A percentile compares a stretch with the other conserved stretches of the same genome.
Conservation (phyloP, 768 basidiomycete genomes). For the Stropharia rugosoannulata region DNA sequence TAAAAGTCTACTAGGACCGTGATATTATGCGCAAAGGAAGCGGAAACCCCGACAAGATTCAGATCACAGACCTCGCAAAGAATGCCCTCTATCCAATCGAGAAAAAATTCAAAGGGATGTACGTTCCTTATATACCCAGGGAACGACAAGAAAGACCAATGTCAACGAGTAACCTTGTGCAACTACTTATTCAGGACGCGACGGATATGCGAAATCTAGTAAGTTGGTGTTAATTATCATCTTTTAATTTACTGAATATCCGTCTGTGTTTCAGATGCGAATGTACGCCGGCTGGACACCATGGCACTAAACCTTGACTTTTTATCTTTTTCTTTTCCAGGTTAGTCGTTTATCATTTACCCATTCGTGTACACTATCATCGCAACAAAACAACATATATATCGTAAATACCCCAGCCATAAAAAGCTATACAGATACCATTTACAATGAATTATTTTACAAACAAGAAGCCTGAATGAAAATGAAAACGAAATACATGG, state of each 20-base stretch:
- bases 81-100: conserved; percentile 79
- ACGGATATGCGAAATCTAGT: conserved; percentile 69
- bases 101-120: conserved; percentile 77
- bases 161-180: conserved; percentile 85
- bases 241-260: conserved; percentile 3
- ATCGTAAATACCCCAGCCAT: background rate
- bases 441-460: conserved; percentile 2
- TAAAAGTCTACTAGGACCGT: conserved; percentile 37
- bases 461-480: conserved; percentile 3
- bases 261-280: conserved; percentile 50
- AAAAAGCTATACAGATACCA: background rate
- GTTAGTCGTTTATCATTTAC: background rate
- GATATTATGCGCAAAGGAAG: conserved; percentile 36
- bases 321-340: background rate
- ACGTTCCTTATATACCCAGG: conserved; percentile 50
- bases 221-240: conserved; percentile 11
- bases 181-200: conserved; percentile 89
- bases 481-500: background rate
- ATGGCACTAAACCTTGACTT: conserved; percentile 52
- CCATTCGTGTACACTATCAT: background rate
- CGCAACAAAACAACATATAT: background rate
- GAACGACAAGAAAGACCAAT: conserved; percentile 55
- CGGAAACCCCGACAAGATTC: conserved; percentile 33
- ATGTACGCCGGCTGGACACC: conserved; percentile 94
- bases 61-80: conserved; percentile 69